Evolutionary conservation across 139 green algal species (phyloP).

Genomic region (Gonium pectorale): DNA sequence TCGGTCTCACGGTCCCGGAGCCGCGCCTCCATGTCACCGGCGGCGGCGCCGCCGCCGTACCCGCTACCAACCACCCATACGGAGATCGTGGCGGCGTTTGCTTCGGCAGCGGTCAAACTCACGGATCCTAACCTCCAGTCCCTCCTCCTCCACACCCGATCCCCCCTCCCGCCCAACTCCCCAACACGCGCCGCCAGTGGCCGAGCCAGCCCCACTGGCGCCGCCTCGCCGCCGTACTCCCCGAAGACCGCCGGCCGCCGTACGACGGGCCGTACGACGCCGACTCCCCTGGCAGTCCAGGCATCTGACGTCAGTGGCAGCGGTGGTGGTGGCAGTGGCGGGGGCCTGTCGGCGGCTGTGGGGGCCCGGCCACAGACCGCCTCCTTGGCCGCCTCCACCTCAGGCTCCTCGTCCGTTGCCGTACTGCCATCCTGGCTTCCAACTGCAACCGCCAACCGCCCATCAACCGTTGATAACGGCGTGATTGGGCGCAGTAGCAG

Average conservation of each 20-base stretch:
- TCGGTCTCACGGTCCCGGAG: not conserved
- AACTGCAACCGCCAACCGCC: no score
- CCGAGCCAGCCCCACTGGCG: not conserved
- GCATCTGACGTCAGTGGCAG: not conserved
- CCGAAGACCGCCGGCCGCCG: no score
- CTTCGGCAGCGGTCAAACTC: not conserved
- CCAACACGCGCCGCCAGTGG: not conserved
- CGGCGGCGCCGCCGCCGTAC: not conserved
- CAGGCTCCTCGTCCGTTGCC: no score
- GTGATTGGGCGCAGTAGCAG: no score
- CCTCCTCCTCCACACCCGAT: not conserved
- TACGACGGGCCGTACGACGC: not conserved
- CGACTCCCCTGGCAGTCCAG: not conserved
- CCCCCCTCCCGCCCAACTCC: not conserved
- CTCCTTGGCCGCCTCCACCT: no score
- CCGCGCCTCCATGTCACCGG: not conserved
- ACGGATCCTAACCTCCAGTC: constrained; percentile 33
- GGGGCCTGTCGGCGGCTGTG: no score
- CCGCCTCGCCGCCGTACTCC: not conserved
- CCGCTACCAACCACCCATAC: not conserved
- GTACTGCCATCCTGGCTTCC: no score
- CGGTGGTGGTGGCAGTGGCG: not conserved
- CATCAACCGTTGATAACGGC: no score
- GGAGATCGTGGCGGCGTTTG: constrained; percentile 23
- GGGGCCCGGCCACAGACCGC: no score